phyloP scores from a whole-genome alignment of 129 eudicot genomes.

The Gnaphalium uliginosum region DNA sequence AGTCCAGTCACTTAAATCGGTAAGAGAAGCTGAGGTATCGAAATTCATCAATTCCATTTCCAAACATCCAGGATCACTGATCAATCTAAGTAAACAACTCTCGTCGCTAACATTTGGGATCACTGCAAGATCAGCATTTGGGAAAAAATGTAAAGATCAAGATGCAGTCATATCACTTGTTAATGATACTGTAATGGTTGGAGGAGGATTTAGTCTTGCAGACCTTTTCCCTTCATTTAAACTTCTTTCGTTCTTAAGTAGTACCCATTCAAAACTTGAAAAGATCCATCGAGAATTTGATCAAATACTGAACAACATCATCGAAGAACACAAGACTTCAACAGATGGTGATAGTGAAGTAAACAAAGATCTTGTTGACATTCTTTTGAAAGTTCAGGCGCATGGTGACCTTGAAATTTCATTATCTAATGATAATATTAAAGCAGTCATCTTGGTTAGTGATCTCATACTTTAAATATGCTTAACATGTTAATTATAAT shows the following conservation, averaged over 20 bases:
- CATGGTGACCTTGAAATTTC: slow-evolving; percentile 34
- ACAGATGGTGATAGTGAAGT: slow-evolving; percentile 1
- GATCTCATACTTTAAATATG: not conserved
- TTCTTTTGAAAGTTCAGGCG: slow-evolving; percentile 42
- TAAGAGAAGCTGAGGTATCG: slow-evolving; percentile 31
- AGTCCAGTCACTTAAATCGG: slow-evolving; percentile 25
- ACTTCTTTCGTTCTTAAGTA: slow-evolving; percentile 35
- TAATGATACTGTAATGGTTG: slow-evolving; percentile 16
- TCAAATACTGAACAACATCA: slow-evolving; percentile 34
- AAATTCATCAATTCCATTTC: slow-evolving; percentile 21
- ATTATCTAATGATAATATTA: slow-evolving; percentile 39
- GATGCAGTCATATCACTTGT: slow-evolving; percentile 29
- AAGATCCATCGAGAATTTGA: slow-evolving; percentile 34
- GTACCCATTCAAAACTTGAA: slow-evolving; percentile 18
- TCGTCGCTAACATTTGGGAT: slow-evolving; percentile 24
- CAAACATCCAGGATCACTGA: slow-evolving; percentile 17
- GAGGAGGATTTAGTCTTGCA: slow-evolving; percentile 37
- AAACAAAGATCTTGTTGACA: slow-evolving; percentile 49
- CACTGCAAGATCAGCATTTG: slow-evolving; percentile 29
- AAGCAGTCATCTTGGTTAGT: slow-evolving; percentile 54
- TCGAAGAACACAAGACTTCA: slow-evolving; percentile 37
- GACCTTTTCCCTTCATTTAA: slow-evolving; percentile 43
- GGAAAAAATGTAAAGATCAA: slow-evolving; percentile 34
- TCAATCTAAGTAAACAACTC: slow-evolving; percentile 30
- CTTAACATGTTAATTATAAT: not conserved